phyloP scores from a whole-genome alignment of 495 filamentous ascomycete species.

The Thermothielavioides terrestris region DNA sequence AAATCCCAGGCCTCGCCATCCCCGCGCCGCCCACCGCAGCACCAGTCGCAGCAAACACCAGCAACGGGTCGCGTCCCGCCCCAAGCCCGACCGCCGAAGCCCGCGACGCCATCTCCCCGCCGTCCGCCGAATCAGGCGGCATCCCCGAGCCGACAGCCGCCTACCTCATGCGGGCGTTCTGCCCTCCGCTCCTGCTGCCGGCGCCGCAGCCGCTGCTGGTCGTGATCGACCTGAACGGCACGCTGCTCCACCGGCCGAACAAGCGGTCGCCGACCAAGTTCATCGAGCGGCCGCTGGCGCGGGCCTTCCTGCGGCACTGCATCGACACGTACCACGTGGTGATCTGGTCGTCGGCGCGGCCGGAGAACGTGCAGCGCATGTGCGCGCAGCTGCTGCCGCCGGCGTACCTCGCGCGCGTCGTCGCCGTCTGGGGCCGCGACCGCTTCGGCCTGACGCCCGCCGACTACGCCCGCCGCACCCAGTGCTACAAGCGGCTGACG shows the following conservation, averaged over 20 bases:
- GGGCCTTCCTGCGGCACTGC: slow-evolving; percentile 57
- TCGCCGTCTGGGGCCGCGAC: slow-evolving; percentile 75
- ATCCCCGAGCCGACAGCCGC: slow-evolving; percentile 34
- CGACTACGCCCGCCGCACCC: slow-evolving; percentile 62
- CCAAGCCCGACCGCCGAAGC: neutral
- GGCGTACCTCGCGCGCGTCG: slow-evolving; percentile 35
- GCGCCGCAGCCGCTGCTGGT: slow-evolving; percentile 52
- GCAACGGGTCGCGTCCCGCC: neutral
- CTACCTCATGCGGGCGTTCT: slow-evolving; percentile 32
- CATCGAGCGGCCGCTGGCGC: slow-evolving; percentile 51
- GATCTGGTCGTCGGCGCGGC: slow-evolving; percentile 82
- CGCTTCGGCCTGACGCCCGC: slow-evolving; percentile 53
- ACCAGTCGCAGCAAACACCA: neutral
- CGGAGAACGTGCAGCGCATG: slow-evolving; percentile 59
- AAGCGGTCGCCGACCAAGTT: slow-evolving; percentile 42
- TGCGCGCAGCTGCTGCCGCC: slow-evolving; percentile 43
- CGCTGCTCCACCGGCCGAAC: slow-evolving; percentile 62
- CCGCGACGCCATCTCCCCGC: slow-evolving; percentile 21
- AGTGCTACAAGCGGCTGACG: slow-evolving; percentile 79
- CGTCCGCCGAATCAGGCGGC: slow-evolving; percentile 40
- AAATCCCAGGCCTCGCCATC: neutral
- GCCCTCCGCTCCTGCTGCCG: slow-evolving; percentile 13
- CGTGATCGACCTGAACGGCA: slow-evolving; percentile 90
- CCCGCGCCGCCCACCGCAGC: neutral
- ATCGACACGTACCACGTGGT: slow-evolving; percentile 64